Conservation (phyloP, 75 land plant genomes). For the Cunninghamia lanceolata region DNA sequence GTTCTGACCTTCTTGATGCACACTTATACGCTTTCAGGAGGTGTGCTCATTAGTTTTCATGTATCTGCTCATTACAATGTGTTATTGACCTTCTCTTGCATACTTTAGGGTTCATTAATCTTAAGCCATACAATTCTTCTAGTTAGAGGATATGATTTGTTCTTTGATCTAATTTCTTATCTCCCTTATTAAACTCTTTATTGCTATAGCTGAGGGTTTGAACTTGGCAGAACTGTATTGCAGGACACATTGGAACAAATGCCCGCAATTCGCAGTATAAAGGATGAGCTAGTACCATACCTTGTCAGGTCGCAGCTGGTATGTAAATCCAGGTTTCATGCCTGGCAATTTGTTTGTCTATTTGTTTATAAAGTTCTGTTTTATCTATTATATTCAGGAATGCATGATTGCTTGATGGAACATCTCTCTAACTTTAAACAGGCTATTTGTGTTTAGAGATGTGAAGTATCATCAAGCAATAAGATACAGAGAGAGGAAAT, state of each 20-base stretch:
- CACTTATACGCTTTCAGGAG: constrained; percentile 96
- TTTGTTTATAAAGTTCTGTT: neutral
- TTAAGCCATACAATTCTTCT: neutral
- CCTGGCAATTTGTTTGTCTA: neutral
- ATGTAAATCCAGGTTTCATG: constrained; percentile 19
- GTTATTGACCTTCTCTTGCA: neutral
- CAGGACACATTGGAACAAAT: constrained; percentile 72
- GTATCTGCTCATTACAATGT: neutral
- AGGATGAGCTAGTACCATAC: constrained; percentile 86
- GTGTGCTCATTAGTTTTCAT: constrained; percentile 24
- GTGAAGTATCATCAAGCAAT: constrained; percentile 33
- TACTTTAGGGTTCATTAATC: neutral
- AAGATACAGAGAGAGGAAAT: constrained; percentile 36
- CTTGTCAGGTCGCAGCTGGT: constrained; percentile 91
- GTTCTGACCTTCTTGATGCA: constrained; percentile 94
- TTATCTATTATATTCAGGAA: neutral
- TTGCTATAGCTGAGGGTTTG: constrained; percentile 5
- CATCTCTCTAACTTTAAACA: constrained; percentile 7
- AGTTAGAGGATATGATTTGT: neutral
- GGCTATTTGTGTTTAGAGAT: constrained; percentile 34
- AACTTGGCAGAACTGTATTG: constrained; percentile 51
- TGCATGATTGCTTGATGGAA: neutral
- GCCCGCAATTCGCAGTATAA: constrained; percentile 75
- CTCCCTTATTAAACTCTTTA: neutral
- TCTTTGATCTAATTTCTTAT: neutral